Conservation (phyloP, 495 filamentous ascomycete species). For the Viridothelium virens region DNA sequence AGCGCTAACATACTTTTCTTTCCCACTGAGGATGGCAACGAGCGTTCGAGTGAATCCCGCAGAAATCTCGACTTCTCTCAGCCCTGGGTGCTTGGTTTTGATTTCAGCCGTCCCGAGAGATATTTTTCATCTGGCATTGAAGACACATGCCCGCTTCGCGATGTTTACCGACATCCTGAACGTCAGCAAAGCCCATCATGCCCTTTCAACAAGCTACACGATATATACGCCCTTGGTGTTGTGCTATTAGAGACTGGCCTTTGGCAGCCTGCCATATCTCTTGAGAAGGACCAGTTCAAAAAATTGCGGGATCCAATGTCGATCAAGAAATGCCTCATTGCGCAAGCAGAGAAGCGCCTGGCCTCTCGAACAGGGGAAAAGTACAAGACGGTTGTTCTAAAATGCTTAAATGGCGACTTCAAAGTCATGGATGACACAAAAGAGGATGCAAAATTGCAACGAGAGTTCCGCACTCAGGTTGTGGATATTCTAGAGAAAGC, state of each 20-base stretch:
- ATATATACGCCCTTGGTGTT: constrained; percentile 34
- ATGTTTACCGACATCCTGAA: constrained; percentile 11
- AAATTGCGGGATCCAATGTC: constrained; percentile 1
- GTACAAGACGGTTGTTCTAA: background rate
- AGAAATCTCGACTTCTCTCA: background rate
- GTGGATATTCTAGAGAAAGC: constrained; percentile 54
- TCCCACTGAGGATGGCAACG: background rate
- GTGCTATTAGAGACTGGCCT: constrained; percentile 33
- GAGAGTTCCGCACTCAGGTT: constrained; percentile 22
- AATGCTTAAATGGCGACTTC: constrained; percentile 36
- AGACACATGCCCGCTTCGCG: background rate
- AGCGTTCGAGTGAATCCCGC: background rate
- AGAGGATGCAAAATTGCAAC: constrained; percentile 3
- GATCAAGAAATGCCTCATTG: background rate
- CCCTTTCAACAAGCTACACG: constrained; percentile 30
- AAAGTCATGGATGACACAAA: constrained; percentile 45
- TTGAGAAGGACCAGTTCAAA: constrained; percentile 6
- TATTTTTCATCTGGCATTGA: background rate
- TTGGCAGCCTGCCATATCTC: constrained; percentile 12
- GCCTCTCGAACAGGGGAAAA: background rate
- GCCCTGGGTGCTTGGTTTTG: constrained; percentile 10
- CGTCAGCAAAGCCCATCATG: constrained; percentile 16
- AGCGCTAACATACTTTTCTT: constrained; percentile 9
- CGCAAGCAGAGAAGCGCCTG: constrained; percentile 10
- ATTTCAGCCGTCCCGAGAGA: constrained; percentile 5